Base-by-base conservation (phyloP, 2,329 filamentous ascomycete species). In the Xylariales sp. region DNA sequence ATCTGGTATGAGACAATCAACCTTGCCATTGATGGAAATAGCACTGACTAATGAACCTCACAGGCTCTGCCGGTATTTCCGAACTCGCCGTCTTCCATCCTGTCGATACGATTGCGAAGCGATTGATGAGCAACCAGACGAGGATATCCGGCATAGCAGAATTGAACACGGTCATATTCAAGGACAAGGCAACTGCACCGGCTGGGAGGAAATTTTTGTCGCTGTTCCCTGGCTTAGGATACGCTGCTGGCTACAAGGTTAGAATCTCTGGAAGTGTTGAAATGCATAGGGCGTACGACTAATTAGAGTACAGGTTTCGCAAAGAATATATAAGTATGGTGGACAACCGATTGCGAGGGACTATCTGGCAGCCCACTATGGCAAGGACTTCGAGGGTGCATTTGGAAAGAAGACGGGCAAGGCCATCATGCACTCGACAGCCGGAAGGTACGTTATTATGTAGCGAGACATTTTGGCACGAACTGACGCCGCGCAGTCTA, bases 351-450 rank as follows among this genome's bases (percentile, higher is more conserved):
- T 96, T 56, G 90, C 88, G 28, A 84, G 91, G 41, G 93, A 98
- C 69, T 96, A 85, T 68, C 78, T 98, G 39, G 77, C 78, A 39
- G 68, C 76, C 60, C 77, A 97, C 74, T 84, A 95, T 61, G 85
- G 87, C 53, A 75, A 79, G 55, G 75, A 83, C 52, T 98, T 98
- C 62, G 91, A 97, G 66, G 71, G 74, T 52, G 80, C 88, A 9
- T 98, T 98, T 59, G 93, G 93, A 61, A 90, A 90, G 72, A 94
- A 95, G 68, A 96, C 88, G 27, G 93, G 93, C 65, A 97, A 98
- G 76, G 91, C 93, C 11, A 89, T 98, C 57, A 86, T 98, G 86
- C 88, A 95, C 70, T 95, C 93, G 16, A 94, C 88, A 38, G 93
- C 93, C 49, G 93, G 93, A 73, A 88, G 84, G 83, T 88, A 64